Conservation (phyloP, 495 filamentous ascomycete genomes). For the Daldinia decipiens region DNA sequence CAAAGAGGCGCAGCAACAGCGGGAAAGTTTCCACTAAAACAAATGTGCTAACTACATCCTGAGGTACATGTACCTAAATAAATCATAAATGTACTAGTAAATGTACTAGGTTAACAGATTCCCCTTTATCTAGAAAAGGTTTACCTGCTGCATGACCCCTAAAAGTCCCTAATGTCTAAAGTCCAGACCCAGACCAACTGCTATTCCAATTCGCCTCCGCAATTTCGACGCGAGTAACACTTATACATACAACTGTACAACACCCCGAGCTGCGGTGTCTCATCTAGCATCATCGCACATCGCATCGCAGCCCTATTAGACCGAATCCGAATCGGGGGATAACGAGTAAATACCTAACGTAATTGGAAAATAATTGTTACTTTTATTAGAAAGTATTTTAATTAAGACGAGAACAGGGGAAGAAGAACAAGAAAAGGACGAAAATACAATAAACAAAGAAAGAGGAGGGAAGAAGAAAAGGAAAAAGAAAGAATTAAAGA, state of each 20-base stretch:
- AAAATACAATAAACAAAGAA: conserved; percentile 4
- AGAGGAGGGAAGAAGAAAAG: neutral
- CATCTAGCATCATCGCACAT: neutral
- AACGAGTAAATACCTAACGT: neutral
- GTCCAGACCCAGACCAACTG: neutral
- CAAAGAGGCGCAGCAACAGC: neutral
- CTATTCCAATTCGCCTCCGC: conserved; percentile 5
- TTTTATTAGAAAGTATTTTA: neutral
- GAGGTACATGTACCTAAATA: too few relatives aligned
- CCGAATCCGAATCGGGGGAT: conserved; percentile 2
- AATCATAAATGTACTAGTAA: neutral
- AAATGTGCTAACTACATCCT: too few relatives aligned
- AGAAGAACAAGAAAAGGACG: neutral
- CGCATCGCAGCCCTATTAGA: conserved; percentile 1
- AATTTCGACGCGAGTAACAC: conserved; percentile 10
- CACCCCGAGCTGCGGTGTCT: conserved; percentile 2
- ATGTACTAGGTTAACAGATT: neutral
- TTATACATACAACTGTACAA: conserved; percentile 8
- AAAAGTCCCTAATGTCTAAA: neutral
- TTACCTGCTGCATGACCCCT: conserved; percentile 5
- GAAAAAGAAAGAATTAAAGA: neutral
- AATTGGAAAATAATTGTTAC: neutral
- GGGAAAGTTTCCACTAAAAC: conserved; percentile 1
- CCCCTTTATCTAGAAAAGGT: conserved; percentile 16
- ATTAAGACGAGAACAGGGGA: neutral